These are phyloP conservation scores for Amylostereum areolatum DNA, from an alignment of 1,284 basidiomycete species.

Conservation along the genomic window DNA sequence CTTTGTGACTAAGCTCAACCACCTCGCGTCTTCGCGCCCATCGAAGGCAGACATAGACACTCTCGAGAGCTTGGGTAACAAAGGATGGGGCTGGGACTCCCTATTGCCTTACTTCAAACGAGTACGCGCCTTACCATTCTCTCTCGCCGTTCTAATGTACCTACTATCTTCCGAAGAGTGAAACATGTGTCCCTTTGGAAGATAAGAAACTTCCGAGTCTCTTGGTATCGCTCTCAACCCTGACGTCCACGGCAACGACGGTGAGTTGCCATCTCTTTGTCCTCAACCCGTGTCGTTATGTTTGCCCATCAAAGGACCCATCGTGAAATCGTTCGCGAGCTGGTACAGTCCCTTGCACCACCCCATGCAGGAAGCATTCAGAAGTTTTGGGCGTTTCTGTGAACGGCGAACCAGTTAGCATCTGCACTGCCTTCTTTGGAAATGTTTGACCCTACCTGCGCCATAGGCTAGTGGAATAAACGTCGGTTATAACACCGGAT, in stretches of 20 bases:
- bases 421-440: background rate
- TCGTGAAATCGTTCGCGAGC: conserved; percentile 8
- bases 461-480: conserved; percentile 4
- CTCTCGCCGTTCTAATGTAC: background rate
- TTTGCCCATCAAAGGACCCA: conserved; percentile 6
- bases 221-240: conserved; percentile 1
- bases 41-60: conserved; percentile 12
- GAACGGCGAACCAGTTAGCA: conserved; percentile 8
- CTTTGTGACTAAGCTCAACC: conserved; percentile 4
- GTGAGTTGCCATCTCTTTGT: conserved; percentile 1
- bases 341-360: conserved; percentile 4
- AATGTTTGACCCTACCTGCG: background rate
- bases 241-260: conserved; percentile 6
- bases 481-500: background rate
- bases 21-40: conserved; percentile 5
- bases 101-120: conserved; percentile 9
- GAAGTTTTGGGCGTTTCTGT: conserved; percentile 4
- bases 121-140: background rate
- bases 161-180: conserved; percentile 1
- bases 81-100: conserved; percentile 15
- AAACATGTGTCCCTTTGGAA: background rate
- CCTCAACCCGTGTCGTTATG: background rate
- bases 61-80: conserved; percentile 11
- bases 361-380: conserved; percentile 5
- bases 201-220: background rate